Evolutionary conservation across 2,329 filamentous ascomycete genomes (phyloP).

Genomic region (Fusarium nygamai): DNA sequence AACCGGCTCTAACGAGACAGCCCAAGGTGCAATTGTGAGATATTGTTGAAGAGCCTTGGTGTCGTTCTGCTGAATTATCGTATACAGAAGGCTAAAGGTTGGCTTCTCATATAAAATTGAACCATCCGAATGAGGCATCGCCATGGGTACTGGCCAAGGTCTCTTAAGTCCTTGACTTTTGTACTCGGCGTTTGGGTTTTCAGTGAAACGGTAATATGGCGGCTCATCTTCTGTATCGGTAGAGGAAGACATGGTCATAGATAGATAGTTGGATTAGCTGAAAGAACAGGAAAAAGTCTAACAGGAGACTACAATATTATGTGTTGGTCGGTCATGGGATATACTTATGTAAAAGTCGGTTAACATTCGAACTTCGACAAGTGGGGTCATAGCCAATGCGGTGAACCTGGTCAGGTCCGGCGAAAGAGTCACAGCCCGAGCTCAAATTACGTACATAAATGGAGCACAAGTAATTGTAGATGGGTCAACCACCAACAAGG

Average conservation of each 20-base stretch:
- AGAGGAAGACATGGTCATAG: background rate
- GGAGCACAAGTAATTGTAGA: background rate
- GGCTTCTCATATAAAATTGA: background rate
- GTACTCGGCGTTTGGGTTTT: background rate
- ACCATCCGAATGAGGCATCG: background rate
- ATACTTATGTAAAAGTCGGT: background rate
- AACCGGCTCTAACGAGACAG: background rate
- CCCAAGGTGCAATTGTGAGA: background rate
- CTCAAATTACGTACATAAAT: background rate
- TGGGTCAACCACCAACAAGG: no score
- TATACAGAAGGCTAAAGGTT: no score
- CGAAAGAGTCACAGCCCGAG: background rate
- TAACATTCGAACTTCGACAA: background rate
- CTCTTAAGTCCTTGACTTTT: background rate
- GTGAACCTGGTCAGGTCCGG: background rate
- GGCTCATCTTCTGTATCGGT: background rate
- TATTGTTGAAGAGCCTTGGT: background rate
- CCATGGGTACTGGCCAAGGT: background rate
- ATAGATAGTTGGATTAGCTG: background rate
- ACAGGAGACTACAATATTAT: background rate
- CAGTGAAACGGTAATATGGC: background rate
- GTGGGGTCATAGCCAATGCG: background rate
- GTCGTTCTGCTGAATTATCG: background rate
- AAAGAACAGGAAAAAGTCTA: background rate
- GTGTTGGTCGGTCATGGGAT: accelerated